Conservation (phyloP, 768 basidiomycete species). For the Zangia roseola region DNA sequence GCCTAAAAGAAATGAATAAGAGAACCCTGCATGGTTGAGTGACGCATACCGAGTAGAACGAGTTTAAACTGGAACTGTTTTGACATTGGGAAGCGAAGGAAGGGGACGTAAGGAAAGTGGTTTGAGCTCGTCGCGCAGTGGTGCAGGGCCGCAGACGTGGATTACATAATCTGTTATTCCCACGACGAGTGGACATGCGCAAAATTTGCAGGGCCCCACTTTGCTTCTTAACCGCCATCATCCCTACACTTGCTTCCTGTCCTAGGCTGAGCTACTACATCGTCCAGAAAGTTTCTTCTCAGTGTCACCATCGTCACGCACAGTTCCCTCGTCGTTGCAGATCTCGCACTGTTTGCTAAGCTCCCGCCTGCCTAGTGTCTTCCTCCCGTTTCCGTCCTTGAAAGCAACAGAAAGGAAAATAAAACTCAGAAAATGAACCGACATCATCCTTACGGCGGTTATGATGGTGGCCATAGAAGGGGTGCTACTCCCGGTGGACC, state of each 20-base stretch:
- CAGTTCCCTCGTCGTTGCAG: slow-evolving; percentile 18
- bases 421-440: slow-evolving; percentile 64
- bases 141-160: slow-evolving; percentile 3
- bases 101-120: slow-evolving; percentile 1
- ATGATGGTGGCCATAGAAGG: slow-evolving; percentile 60
- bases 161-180: slow-evolving; percentile 29
- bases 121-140: slow-evolving; percentile 11
- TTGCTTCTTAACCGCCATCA: slow-evolving; percentile 39
- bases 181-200: slow-evolving; percentile 27
- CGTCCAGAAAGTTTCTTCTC: slow-evolving; percentile 24
- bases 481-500: slow-evolving; percentile 65
- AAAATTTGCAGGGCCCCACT: slow-evolving; percentile 31
- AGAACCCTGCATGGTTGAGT: neutral
- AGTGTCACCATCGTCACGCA: slow-evolving; percentile 16
- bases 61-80: slow-evolving; percentile 96
- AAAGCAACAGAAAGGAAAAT: slow-evolving; percentile 26
- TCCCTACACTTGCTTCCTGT: slow-evolving; percentile 23
- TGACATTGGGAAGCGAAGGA: slow-evolving; percentile 58
- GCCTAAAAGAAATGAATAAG: slow-evolving; percentile 47
- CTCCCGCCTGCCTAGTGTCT: slow-evolving; percentile 21
- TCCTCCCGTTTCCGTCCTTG: slow-evolving; percentile 23
- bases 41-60: slow-evolving; percentile 77
- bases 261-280: slow-evolving; percentile 25
- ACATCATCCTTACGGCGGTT: slow-evolving; percentile 81
- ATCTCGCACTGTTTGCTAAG: slow-evolving; percentile 25